These are phyloP conservation scores for Conringia planisiliqua DNA, from an alignment of 345 rosid genomes.

Conservation along the genomic window DNA sequence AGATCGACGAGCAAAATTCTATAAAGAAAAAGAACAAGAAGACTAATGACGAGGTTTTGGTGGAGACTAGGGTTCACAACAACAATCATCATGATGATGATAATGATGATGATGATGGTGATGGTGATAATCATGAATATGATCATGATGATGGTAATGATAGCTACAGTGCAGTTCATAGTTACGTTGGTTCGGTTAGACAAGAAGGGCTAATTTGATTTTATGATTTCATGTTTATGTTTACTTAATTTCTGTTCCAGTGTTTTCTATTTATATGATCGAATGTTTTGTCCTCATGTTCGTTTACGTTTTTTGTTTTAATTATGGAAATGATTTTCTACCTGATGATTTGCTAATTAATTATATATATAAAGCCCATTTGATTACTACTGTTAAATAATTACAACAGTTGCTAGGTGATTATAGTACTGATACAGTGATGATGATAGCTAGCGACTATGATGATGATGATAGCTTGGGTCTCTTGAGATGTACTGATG, in stretches of 20 bases:
- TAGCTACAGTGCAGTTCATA: constrained; percentile 30
- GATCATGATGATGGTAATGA: constrained; percentile 27
- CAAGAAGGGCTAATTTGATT: constrained; percentile 27
- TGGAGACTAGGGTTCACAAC: constrained; percentile 28
- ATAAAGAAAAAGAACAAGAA: constrained; percentile 12
- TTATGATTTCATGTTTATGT: constrained; percentile 34
- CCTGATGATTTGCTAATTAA: constrained; percentile 36
- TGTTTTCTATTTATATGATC: constrained; percentile 52
- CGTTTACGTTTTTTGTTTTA: constrained; percentile 15
- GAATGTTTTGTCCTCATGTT: constrained; percentile 1
- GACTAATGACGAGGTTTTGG: constrained; percentile 19
- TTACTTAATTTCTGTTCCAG: constrained; percentile 41
- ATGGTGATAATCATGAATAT: neutral
- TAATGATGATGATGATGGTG: constrained; percentile 1
- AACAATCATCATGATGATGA: neutral
- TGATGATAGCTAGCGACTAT: constrained; percentile 9
- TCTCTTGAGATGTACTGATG: constrained; percentile 20
- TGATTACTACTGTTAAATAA: neutral
- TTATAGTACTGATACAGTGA: constrained; percentile 21
- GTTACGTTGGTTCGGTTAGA: constrained; percentile 28
- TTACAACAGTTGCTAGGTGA: neutral
- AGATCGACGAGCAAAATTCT: constrained; percentile 14
- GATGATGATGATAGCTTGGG: neutral
- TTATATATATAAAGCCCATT: neutral
- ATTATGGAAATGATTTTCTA: constrained; percentile 56